Base-by-base conservation (phyloP, 129 eudicot species). In the Pseudognaphalium luteoalbum region DNA sequence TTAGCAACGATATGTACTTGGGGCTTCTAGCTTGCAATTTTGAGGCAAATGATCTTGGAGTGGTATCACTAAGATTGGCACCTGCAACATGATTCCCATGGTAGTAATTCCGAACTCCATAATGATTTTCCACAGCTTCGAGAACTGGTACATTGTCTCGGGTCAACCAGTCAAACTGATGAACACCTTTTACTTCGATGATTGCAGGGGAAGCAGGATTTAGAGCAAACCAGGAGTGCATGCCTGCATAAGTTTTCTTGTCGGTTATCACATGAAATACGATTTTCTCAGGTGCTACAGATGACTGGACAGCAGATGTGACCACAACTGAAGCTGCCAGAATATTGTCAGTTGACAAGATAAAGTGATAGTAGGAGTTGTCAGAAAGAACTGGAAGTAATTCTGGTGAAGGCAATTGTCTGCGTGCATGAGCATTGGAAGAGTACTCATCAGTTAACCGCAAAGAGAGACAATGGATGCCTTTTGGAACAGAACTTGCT, bases 141-240 rank as follows among this genome's bases (percentile, higher is more conserved):
- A 94, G 96, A 80, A 94, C 92, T 0, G 99, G 99, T 62, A 94
- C 93, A 79, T 95, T 95, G 83, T 95, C 97, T 75, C 97, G 85
- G 69, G 97, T 91, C 79, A 95, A 86, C 94, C 96, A 95, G 72
- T 95, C 99, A 89, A 95, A 95, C 85, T 95, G 99, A 84, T 95
- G 99, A 70, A 95, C 89, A 80, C 99, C 99, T 85, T 91, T 95
- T 61, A 95, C 99, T 79, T 95, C 99, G 70, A 95, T 82, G 51
- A 91, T 80, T 66, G 97, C 96, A 57, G 96, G 97, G 35, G 86
- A 81, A 67, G 74, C 72, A n/a, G 99, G 86, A 76, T 95, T 89
- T 74, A 95, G 37, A 11, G 99, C 96, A 81, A 95, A 95, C 99
- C 99, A 95, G 4, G 99, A 91, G 75, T 95, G 99, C 99, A 95